Percentiles rank a stretch among this genome's conserved stretches.
phyloP scores from a whole-genome alignment of 163 green algal species.

The Trebouxiophyceae sp. region DNA sequence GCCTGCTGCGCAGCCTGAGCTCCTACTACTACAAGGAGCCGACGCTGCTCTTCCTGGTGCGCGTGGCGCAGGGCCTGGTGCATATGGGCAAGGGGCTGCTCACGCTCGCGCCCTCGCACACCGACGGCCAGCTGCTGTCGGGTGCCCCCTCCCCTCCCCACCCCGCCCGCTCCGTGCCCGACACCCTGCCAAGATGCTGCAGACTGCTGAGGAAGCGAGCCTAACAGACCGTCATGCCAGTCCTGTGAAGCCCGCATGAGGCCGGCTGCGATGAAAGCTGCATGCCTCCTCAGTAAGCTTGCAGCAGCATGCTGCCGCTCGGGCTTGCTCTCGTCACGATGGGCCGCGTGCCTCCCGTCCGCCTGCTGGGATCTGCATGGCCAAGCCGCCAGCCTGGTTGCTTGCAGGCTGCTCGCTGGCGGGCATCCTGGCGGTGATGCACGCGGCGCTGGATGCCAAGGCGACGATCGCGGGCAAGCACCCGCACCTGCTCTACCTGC shows the following conservation, averaged over 20 bases:
- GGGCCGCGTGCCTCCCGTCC: too few species aligned
- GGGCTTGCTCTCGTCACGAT: too few species aligned
- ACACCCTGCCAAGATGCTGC: too few species aligned
- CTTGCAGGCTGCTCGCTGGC: slow-evolving; percentile 67
- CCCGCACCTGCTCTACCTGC: slow-evolving; percentile 82
- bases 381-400: too few species aligned
- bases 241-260: too few species aligned
- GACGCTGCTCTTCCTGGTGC: slow-evolving; percentile 82
- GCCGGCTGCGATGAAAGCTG: too few species aligned
- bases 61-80: slow-evolving; percentile 75
- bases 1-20: slow-evolving; percentile 81
- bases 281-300: too few species aligned
- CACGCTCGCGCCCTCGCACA: slow-evolving; percentile 86
- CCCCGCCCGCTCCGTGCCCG: too few species aligned
- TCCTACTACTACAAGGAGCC: slow-evolving; percentile 97
- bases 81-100: slow-evolving; percentile 98
- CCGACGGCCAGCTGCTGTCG: slow-evolving; percentile 78
- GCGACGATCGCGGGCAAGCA: slow-evolving; percentile 76
- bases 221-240: too few species aligned
- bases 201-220: too few species aligned
- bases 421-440: slow-evolving; percentile 74
- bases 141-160: slow-evolving; percentile 4
- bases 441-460: slow-evolving; percentile 70
- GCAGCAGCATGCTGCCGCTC: too few species aligned
- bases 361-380: too few species aligned